Base-by-base conservation (phyloP, 305 asterid species). In the Solanum chacoense region DNA sequence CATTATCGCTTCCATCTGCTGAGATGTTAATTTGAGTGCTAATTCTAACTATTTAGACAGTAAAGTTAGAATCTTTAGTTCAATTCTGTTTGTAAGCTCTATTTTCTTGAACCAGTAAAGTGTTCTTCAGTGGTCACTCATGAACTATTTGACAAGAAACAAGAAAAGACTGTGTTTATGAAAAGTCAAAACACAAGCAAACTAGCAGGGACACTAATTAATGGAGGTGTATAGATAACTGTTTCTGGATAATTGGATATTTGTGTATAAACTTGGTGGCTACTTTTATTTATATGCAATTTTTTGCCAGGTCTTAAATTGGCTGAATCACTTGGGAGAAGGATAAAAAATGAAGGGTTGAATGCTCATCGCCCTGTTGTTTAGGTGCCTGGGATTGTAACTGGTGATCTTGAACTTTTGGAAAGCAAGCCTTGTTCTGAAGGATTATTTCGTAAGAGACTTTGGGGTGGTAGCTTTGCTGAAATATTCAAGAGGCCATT, bases 371-470 rank as follows among this genome's bases (percentile, higher is more conserved):
- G 94, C 87, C 98, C 99, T 20, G 94, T 96, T 11, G 96, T 96
- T 74, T 89, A 95, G 90, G 96, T 95, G 78, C 97, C 98, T 59
- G 98, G 98, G 88, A 95, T 95, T 92, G 94, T 96, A 88, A 95
- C 98, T 24, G 98, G 98, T 2, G 98, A 97, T 6, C 96, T 96
- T 20, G 98, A 95, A 94, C 95, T 96, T 6, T 95, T 98, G 98
- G 98, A 96, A 90, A 98, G 98, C 18, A 86, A 93, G 89, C 97
- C 99, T 5, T 96, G 98, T 89, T 90, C 95, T 16, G 91, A 95
- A 7, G 98, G 96, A 80, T 93, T 96, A 32, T 96, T 95, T 84
- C 93, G 99, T 29, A 92, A 92, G 87, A 91, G 98, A 81, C 97
- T 96, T 12, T 96, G 98, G 99, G 98, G 94, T 31, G 98, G 97